A percentile compares a stretch with the other conserved stretches of the same genome.
phyloP scores from a whole-genome alignment of 495 filamentous ascomycete genomes.

The Penicillium alfredii region DNA sequence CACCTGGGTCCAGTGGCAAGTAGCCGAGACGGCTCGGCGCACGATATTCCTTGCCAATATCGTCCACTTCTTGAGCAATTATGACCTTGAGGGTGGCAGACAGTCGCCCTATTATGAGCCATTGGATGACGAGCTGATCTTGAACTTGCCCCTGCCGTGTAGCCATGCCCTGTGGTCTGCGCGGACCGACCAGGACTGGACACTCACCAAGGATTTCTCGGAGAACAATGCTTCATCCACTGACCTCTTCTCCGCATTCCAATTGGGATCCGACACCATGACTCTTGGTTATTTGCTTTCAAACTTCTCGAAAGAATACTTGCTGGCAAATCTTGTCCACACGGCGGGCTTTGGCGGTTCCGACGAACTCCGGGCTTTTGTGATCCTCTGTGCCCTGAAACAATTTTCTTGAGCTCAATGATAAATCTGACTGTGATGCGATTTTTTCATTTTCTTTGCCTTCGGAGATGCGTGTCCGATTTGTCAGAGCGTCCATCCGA shows the following conservation, averaged over 20 bases:
- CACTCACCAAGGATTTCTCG: not conserved
- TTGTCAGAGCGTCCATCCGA: no score
- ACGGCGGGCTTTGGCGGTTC: slow-evolving; percentile 5
- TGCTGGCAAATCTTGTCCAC: not conserved
- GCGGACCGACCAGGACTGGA: slow-evolving; percentile 9
- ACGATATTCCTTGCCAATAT: slow-evolving; percentile 14
- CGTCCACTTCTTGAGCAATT: slow-evolving; percentile 8
- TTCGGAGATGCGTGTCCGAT: slow-evolving; percentile 2
- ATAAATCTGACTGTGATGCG: not conserved
- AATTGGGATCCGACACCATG: not conserved
- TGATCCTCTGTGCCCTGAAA: slow-evolving; percentile 6
- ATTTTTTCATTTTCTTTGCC: not conserved
- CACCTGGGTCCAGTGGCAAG: slow-evolving; percentile 3
- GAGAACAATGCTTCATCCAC: not conserved
- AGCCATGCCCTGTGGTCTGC: slow-evolving; percentile 7
- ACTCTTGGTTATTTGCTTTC: slow-evolving; percentile 2
- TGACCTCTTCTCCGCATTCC: not conserved
- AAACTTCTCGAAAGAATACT: slow-evolving; percentile 1
- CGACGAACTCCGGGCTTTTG: slow-evolving; percentile 6
- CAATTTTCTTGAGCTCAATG: slow-evolving; percentile 3
- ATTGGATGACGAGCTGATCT: slow-evolving; percentile 8
- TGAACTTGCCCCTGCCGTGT: slow-evolving; percentile 10
- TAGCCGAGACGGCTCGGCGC: slow-evolving; percentile 11
- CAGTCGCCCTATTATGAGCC: slow-evolving; percentile 14
- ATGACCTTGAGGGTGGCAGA: slow-evolving; percentile 2